Percentiles rank a stretch among this genome's conserved stretches.
Conservation (phyloP, 805 yeast genomes). For the Kuraishia ogatae region DNA sequence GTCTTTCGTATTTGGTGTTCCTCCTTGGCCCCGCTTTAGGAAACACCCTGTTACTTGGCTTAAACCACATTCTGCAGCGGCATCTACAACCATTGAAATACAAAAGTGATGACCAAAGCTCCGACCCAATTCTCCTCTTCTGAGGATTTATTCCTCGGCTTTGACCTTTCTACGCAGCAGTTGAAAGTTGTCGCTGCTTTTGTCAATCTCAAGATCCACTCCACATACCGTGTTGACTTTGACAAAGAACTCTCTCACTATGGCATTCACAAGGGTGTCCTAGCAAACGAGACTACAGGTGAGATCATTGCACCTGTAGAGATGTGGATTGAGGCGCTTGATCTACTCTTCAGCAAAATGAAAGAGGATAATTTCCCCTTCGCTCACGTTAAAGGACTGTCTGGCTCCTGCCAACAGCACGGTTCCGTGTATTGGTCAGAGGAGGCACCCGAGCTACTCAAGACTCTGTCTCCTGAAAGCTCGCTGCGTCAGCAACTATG, state of each 20-base stretch:
- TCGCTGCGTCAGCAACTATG: slow-evolving; percentile 38
- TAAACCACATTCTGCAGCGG: slow-evolving; percentile 10
- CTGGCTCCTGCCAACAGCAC: slow-evolving; percentile 90
- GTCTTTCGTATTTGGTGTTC: slow-evolving; percentile 33
- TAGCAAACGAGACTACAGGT: slow-evolving; percentile 39
- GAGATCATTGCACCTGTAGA: slow-evolving; percentile 72
- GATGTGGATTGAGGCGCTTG: slow-evolving; percentile 88
- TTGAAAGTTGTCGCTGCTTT: slow-evolving; percentile 65
- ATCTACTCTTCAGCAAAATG: slow-evolving; percentile 49
- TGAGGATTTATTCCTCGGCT: slow-evolving; percentile 45
- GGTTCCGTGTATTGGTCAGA: slow-evolving; percentile 80
- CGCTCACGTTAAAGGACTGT: slow-evolving; percentile 48
- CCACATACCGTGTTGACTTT: slow-evolving; percentile 61
- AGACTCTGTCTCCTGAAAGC: slow-evolving; percentile 20
- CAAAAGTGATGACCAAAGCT: slow-evolving; percentile 9
- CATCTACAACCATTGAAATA: slow-evolving; percentile 8
- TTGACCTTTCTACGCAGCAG: slow-evolving; percentile 88
- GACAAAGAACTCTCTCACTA: slow-evolving; percentile 56
- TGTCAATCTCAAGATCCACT: slow-evolving; percentile 39
- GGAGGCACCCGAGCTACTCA: slow-evolving; percentile 33
- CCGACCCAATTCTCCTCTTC: slow-evolving; percentile 1
- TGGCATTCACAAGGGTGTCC: slow-evolving; percentile 68
- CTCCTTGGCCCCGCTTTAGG: slow-evolving; percentile 52
- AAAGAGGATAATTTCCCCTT: slow-evolving; percentile 46
- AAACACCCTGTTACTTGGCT: slow-evolving; percentile 42